Conservation (phyloP, 306 rosid species). For the Pueraria montana region DNA sequence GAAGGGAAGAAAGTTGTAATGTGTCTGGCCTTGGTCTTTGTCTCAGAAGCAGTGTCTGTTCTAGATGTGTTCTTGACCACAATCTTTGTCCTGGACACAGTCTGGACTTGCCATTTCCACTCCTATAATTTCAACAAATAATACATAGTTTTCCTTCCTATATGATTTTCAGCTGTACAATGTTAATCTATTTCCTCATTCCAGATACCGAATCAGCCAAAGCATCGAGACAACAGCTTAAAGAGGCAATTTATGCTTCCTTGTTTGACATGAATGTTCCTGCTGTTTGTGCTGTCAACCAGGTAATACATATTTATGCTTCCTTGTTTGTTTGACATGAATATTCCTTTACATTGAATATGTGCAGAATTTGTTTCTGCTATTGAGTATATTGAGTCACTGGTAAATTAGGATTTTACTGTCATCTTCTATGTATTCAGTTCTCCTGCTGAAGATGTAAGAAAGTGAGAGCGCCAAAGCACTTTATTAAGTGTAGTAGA, state of each 20-base stretch:
- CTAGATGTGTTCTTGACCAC: background rate
- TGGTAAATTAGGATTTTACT: slow-evolving; percentile 5
- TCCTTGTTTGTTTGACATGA: background rate
- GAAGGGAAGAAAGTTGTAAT: background rate
- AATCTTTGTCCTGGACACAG: background rate
- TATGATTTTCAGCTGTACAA: slow-evolving; percentile 17
- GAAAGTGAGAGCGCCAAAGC: slow-evolving; percentile 14
- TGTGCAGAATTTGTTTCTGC: background rate
- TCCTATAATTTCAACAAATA: background rate
- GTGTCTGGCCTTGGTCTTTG: background rate
- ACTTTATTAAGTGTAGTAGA: slow-evolving; percentile 4
- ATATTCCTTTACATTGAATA: background rate
- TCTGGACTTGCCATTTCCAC: background rate
- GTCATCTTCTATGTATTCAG: background rate
- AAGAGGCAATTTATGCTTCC: slow-evolving; percentile 75
- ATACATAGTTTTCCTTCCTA: background rate
- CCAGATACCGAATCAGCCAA: slow-evolving; percentile 87
- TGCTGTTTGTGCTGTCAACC: slow-evolving; percentile 88
- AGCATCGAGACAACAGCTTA: slow-evolving; percentile 88
- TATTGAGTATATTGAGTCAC: background rate
- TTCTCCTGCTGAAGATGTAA: slow-evolving; percentile 18
- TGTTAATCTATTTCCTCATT: slow-evolving; percentile 40
- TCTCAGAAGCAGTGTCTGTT: background rate
- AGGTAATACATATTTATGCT: slow-evolving; percentile 60
- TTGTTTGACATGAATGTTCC: slow-evolving; percentile 92